A percentile compares a stretch with the other conserved stretches of the same genome.
Conservation (phyloP, 768 basidiomycete genomes). For the Amanita fuliginea region DNA sequence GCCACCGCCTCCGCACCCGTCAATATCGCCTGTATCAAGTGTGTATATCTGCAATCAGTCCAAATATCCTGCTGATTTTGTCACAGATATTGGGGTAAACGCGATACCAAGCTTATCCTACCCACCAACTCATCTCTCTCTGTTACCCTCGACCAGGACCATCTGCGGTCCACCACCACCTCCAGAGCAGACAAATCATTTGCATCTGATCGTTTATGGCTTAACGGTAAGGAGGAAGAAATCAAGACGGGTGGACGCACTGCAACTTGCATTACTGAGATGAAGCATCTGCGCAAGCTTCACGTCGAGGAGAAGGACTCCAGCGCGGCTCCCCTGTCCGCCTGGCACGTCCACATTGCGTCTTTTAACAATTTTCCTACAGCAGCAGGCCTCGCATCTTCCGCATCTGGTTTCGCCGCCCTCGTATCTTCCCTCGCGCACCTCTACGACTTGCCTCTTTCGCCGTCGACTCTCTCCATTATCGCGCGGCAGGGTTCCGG, state of each 20-base stretch:
- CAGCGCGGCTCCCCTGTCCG: slow-evolving; percentile 41
- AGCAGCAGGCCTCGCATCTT: slow-evolving; percentile 94
- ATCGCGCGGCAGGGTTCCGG: slow-evolving; percentile 97
- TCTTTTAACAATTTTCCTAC: slow-evolving; percentile 99
- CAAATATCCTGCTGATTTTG: slow-evolving; percentile 3
- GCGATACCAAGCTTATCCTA: slow-evolving; percentile 88
- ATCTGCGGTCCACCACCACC: slow-evolving; percentile 88
- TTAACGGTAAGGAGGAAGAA: slow-evolving; percentile 87
- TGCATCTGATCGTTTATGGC: slow-evolving; percentile 75
- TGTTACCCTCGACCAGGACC: slow-evolving; percentile 93
- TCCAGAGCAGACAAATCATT: slow-evolving; percentile 76
- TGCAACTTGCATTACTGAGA: slow-evolving; percentile 76
- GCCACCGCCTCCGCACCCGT: slow-evolving; percentile 91
- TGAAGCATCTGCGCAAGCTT: slow-evolving; percentile 66
- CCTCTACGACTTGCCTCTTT: slow-evolving; percentile 72
- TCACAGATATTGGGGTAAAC: slow-evolving; percentile 97
- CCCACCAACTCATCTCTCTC: slow-evolving; percentile 99
- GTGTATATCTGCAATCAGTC: slow-evolving; percentile 9
- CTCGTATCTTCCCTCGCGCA: slow-evolving; percentile 82
- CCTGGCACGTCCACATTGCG: slow-evolving; percentile 72
- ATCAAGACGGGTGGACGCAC: slow-evolving; percentile 76
- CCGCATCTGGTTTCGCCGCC: slow-evolving; percentile 94
- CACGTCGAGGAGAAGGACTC: slow-evolving; percentile 60
- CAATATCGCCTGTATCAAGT: slow-evolving; percentile 99
- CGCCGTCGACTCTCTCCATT: slow-evolving; percentile 75